Evolutionary conservation across 2,329 filamentous ascomycete genomes (phyloP).

Genomic region (Purpureocillium takamizusanense): DNA sequence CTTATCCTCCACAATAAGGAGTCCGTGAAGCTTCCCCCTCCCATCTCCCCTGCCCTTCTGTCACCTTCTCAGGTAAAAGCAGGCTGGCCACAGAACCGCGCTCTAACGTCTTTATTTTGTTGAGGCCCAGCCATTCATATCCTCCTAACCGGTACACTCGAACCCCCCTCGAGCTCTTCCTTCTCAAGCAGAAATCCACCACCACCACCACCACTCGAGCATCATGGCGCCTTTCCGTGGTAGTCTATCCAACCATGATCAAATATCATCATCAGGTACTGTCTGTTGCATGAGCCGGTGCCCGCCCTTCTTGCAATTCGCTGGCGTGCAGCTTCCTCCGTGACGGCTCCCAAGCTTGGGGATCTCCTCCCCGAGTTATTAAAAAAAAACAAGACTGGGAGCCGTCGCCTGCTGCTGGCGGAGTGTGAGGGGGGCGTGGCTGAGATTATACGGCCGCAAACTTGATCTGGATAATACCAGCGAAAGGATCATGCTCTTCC

Average conservation of each 20-base stretch:
- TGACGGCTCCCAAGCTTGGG: neutral
- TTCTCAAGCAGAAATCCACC: too few relatives aligned
- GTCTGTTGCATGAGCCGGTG: constrained; percentile 57
- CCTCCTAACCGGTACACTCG: too few relatives aligned
- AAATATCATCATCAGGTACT: constrained; percentile 29
- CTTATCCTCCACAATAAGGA: neutral
- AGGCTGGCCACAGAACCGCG: too few relatives aligned
- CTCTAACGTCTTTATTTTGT: too few relatives aligned
- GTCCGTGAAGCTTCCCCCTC: neutral
- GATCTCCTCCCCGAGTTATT: constrained; percentile 5
- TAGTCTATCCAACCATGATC: constrained; percentile 27
- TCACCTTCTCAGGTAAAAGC: too few relatives aligned
- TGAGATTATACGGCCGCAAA: constrained; percentile 90
- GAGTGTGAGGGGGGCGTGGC: constrained; percentile 18
- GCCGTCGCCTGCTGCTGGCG: too few relatives aligned
- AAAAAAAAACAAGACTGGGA: too few relatives aligned
- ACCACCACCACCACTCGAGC: too few relatives aligned
- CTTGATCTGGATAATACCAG: constrained; percentile 99
- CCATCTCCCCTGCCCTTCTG: too few relatives aligned
- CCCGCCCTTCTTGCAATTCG: constrained; percentile 16
- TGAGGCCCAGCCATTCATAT: too few relatives aligned
- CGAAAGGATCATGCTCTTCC: constrained; percentile 93
- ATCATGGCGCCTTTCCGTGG: constrained; percentile 25
- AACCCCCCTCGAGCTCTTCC: too few relatives aligned
- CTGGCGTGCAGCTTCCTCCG: neutral